Base-by-base conservation (phyloP, 306 rosid genomes). In the Morella rubra region DNA sequence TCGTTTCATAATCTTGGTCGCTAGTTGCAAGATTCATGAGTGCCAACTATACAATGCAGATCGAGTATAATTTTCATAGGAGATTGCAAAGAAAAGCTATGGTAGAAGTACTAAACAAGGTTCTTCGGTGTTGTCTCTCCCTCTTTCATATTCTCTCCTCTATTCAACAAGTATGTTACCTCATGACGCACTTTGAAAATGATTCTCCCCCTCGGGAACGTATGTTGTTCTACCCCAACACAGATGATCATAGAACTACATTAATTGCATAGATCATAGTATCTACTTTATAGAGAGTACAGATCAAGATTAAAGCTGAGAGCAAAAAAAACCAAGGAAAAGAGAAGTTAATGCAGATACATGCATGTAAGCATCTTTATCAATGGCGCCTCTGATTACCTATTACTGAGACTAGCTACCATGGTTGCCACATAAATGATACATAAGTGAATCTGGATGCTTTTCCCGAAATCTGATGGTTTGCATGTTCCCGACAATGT, bases 401-500 rank as follows among this genome's bases (percentile, higher is more conserved):
- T 50, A 74, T 55, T 13, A 59, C 66, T 55, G 7, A 46, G 72
- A 66, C 50, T n/a, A n/a, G n/a, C n/a, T 72, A 70, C 75, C 81
- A 86, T 75, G 83, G 78, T 74, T 80, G 61, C 59, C 69, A 84
- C 75, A 75, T 83, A 80, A 85, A 88, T 74, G 81, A 65, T 60
- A 86, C 60, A 75, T 70, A 18, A 78, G 74, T 76, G 72, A 69
- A 85, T 85, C 84, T 56, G 22, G 87, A 55, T 81, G 82, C 76
- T 71, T 77, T 85, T 80, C 83, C 85, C 85, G 55, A 83, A 85
- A 84, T 53, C 66, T 84, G 86, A 82, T 71, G 73, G 87, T 69
- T 89, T 88, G 96, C 89, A 91, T 91, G 97, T 93, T 93, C 97
- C 97, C 91, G 93, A 91, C 93, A 93, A 50, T 73, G 89, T 86